These are phyloP conservation scores for Wickerhamiella qilinensis DNA, from an alignment of 805 yeast species.

Conservation along the genomic window DNA sequence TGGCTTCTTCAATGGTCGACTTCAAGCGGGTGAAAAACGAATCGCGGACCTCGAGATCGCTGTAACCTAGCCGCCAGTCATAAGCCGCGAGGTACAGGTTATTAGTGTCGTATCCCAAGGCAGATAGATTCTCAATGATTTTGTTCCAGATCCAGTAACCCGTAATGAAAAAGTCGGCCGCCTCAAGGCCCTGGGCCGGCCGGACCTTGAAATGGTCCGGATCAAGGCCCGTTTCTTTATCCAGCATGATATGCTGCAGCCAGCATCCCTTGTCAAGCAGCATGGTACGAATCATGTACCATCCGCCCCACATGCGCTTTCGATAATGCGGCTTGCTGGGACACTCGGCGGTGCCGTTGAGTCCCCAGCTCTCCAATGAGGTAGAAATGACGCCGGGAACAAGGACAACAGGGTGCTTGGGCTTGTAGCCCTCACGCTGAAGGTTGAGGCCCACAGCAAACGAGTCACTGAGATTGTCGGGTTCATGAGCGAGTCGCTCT, in stretches of 20 bases:
- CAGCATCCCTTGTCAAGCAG: constrained; percentile 82
- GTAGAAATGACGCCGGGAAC: constrained; percentile 95
- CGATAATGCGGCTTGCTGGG: constrained; percentile 75
- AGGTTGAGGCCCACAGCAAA: constrained; percentile 74
- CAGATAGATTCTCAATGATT: constrained; percentile 84
- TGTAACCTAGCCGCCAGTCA: constrained; percentile 88
- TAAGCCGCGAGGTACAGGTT: constrained; percentile 84
- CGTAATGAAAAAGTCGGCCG: constrained; percentile 89
- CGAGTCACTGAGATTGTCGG: constrained; percentile 40
- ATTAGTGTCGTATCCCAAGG: constrained; percentile 83
- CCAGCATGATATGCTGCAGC: constrained; percentile 81
- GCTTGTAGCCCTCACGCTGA: constrained; percentile 32
- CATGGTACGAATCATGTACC: constrained; percentile 88
- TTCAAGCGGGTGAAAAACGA: constrained; percentile 69
- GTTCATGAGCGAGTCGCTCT: constrained; percentile 35
- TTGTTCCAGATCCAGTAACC: constrained; percentile 99
- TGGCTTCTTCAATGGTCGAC: constrained; percentile 48
- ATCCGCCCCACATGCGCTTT: constrained; percentile 91
- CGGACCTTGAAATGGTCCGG: constrained; percentile 69
- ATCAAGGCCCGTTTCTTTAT: constrained; percentile 82
- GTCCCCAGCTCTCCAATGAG: constrained; percentile 88
- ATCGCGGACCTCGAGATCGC: constrained; percentile 79
- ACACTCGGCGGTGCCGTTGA: constrained; percentile 60
- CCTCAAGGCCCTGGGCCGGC: constrained; percentile 92
- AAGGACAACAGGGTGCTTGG: constrained; percentile 69